These are phyloP conservation scores for Monosporozyma siamensis DNA, from an alignment of 805 yeast genomes.

Conservation along the genomic window DNA sequence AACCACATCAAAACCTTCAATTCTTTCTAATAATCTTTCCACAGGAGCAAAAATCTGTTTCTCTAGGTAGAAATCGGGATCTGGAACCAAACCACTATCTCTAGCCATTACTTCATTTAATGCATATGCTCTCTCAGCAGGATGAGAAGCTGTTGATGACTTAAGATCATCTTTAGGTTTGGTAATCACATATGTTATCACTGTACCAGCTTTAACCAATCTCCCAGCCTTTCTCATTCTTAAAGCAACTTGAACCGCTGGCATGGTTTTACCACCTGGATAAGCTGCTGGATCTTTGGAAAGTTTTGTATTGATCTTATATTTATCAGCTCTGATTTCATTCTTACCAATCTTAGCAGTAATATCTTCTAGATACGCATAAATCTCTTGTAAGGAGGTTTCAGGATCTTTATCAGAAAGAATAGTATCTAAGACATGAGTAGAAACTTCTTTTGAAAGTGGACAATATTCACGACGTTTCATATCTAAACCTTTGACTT, in stretches of 20 bases:
- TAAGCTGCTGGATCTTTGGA: slow-evolving; percentile 84
- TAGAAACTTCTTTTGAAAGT: slow-evolving; percentile 79
- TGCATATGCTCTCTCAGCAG: slow-evolving; percentile 80
- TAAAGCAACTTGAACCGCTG: slow-evolving; percentile 87
- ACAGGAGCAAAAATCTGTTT: slow-evolving; percentile 88
- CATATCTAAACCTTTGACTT: slow-evolving; percentile 96
- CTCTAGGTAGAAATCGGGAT: slow-evolving; percentile 68
- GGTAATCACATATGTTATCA: slow-evolving; percentile 77
- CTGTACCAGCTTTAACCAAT: slow-evolving; percentile 79
- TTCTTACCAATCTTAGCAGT: slow-evolving; percentile 48
- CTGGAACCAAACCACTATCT: slow-evolving; percentile 49
- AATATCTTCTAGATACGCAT: slow-evolving; percentile 58
- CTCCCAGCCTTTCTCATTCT: slow-evolving; percentile 76
- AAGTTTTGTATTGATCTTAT: slow-evolving; percentile 73
- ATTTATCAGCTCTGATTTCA: slow-evolving; percentile 56
- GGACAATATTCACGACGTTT: slow-evolving; percentile 94
- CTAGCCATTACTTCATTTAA: slow-evolving; percentile 59
- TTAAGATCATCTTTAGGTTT: slow-evolving; percentile 29
- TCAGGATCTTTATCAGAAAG: slow-evolving; percentile 70
- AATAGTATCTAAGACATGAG: slow-evolving; percentile 60
- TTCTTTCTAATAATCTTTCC: slow-evolving; percentile 72
- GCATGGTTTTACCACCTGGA: slow-evolving; percentile 71
- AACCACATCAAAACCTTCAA: slow-evolving; percentile 78
- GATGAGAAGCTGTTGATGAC: slow-evolving; percentile 6
- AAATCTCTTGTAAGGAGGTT: slow-evolving; percentile 61